These are phyloP conservation scores for Sparassis latifolia DNA, from an alignment of 1,284 basidiomycete species.

Conservation along the genomic window DNA sequence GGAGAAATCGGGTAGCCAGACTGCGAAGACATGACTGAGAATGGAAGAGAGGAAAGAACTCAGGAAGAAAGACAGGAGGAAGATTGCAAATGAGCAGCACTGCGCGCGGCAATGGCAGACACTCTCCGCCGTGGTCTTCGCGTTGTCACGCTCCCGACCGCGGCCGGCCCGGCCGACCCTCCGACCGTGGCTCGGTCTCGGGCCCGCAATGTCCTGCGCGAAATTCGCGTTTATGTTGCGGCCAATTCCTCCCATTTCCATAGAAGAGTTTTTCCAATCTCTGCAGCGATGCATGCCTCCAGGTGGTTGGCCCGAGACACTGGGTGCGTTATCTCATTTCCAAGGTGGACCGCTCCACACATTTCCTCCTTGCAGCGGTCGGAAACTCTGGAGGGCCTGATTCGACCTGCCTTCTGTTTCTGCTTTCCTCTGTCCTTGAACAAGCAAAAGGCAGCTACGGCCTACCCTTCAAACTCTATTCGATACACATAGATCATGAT, in stretches of 20 bases:
- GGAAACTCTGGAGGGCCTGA: conserved; percentile 78
- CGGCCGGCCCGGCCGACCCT: no score
- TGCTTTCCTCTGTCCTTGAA: conserved; percentile 32
- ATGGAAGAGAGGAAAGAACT: conserved; percentile 12
- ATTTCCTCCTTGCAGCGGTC: conserved; percentile 38
- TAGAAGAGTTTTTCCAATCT: conserved; percentile 21
- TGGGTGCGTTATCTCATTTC: conserved; percentile 14
- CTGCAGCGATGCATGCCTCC: conserved; percentile 26
- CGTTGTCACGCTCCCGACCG: not conserved
- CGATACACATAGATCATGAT: conserved; percentile 61
- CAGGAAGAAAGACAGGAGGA: conserved; percentile 10
- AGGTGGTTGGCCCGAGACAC: conserved; percentile 18
- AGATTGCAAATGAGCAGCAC: conserved; percentile 1
- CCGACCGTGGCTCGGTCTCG: no score
- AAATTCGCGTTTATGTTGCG: no score
- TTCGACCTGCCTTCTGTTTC: conserved; percentile 68
- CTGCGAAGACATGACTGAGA: conserved; percentile 26
- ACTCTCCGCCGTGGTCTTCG: conserved; percentile 3
- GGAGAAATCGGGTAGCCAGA: conserved; percentile 29
- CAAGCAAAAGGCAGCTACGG: not conserved
- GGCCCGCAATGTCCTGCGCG: no score
- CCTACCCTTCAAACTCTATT: conserved; percentile 34
- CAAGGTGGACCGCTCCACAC: not conserved
- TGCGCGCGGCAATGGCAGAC: not conserved
- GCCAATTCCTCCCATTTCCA: conserved; percentile 13